Base-by-base conservation (phyloP, 2,329 filamentous ascomycete genomes). In the Tympanopsis confertula region DNA sequence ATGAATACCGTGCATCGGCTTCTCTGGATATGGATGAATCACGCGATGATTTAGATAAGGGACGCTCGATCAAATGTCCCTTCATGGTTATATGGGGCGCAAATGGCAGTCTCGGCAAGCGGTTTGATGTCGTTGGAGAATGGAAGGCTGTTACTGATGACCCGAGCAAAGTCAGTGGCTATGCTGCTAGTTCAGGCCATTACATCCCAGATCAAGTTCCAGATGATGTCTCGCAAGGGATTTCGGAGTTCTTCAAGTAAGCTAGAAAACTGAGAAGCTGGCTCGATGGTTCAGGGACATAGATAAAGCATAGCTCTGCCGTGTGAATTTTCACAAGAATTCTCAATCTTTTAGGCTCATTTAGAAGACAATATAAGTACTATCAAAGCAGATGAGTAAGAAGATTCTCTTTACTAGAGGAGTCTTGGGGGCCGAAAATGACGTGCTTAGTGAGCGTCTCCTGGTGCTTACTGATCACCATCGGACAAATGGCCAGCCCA, bases 1-100 rank as follows among this genome's bases (percentile, higher is more conserved):
- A 75, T 43, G 72, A 77, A 44, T 78, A 77, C 42, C 55, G 68
- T 10, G 71, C 71, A 1, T 61, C 59, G 4, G 67, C 66, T 13
- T 66, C 61, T 0, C 45, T 71, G 18, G 73, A 77, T 49, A 47
- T 75, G 4, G 65, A 71, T 2, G 62, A 67, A 47, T 59, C 69
- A 29, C 58, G 59, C 40, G 50, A 54, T 15, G 69, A 75, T 47
- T 41, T 65, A 36, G 47, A 54, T 5, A 49, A 51, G 1, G 66
- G 64, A 0, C 57, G 55, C 42, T 58, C 59, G 49, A 61, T 76
- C 4, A 44, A 49, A 13, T 62, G 58, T 35, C 67, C 69, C 2
- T 19, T 75, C 24, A 52, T 61, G 36, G 56, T 75, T 13, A 40
- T 76, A 10, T 75, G 71, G 62, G 69, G 68, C 2, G 57, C 58